These are phyloP conservation scores for Coniochaeta hoffmannii DNA, from an alignment of 2,329 filamentous ascomycete species.

Conservation along the genomic window DNA sequence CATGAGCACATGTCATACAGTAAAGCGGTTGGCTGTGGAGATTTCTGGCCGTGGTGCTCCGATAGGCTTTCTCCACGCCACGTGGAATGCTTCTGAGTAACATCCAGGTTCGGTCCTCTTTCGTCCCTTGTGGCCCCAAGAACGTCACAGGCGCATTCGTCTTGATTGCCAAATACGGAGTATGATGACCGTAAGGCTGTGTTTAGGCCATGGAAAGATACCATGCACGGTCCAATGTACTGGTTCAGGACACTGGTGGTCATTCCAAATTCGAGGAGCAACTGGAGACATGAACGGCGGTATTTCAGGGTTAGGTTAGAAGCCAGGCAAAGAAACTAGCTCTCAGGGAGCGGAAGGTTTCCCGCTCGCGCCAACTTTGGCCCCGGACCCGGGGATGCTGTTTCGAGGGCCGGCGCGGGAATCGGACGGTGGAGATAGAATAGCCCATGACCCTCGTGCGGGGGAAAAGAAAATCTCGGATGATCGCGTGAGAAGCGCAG, in stretches of 20 bases:
- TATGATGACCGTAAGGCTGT: neutral
- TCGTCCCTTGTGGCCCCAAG: neutral
- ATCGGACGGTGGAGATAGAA: neutral
- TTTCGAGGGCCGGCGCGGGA: neutral
- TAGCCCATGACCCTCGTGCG: neutral
- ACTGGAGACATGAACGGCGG: no score
- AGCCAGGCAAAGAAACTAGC: no score
- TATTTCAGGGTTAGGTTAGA: no score
- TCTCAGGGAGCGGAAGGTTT: no score
- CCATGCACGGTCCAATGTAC: neutral
- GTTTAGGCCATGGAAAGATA: no score
- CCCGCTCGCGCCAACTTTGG: no score
- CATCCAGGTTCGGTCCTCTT: neutral
- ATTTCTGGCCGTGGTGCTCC: neutral
- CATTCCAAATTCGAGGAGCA: no score
- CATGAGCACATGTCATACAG: neutral
- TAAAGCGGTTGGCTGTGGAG: neutral
- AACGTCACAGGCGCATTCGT: neutral
- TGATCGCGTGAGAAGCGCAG: neutral
- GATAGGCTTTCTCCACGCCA: neutral
- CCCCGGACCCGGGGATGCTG: no score
- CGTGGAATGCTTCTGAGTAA: neutral
- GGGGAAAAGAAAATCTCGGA: neutral
- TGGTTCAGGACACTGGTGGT: no score
- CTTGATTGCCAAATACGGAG: neutral